These are phyloP conservation scores for Fusarium sp. DNA, from an alignment of 2,329 filamentous ascomycete genomes.

Conservation along the genomic window DNA sequence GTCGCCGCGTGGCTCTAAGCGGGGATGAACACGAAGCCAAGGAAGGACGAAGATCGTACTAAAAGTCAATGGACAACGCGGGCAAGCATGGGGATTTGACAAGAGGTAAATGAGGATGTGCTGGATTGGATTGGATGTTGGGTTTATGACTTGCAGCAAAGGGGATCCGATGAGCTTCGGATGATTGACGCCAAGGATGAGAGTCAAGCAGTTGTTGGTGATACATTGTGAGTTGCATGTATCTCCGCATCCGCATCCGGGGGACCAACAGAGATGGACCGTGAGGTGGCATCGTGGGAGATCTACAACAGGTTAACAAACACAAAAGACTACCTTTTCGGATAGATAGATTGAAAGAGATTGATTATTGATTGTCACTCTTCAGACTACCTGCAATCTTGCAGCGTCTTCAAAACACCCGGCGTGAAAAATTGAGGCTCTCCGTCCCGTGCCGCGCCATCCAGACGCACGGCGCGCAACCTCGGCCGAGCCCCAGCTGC, in stretches of 20 bases:
- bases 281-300: constrained; percentile 27
- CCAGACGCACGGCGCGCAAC: constrained; percentile 21
- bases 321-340: neutral
- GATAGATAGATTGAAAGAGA: constrained; percentile 9
- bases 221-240: neutral
- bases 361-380: neutral
- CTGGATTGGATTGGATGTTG: neutral
- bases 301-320: constrained; percentile 13
- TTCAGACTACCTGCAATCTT: neutral
- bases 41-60: constrained; percentile 1
- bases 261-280: constrained; percentile 8
- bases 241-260: constrained; percentile 11
- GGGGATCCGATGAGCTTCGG: constrained; percentile 1
- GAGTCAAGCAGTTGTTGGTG: neutral
- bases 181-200: constrained; percentile 32
- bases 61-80: constrained; percentile 7
- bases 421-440: constrained; percentile 20
- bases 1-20: constrained; percentile 8
- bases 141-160: constrained; percentile 7
- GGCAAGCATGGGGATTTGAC: neutral
- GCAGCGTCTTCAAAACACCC: neutral
- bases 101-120: neutral
- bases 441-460: constrained; percentile 24
- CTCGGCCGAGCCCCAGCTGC: neutral
- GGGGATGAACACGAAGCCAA: neutral